Evolutionary conservation across 331 rosid genomes (phyloP), one percentile per base, ranked within the genome.

Genomic region (Arachis monticola): DNA sequence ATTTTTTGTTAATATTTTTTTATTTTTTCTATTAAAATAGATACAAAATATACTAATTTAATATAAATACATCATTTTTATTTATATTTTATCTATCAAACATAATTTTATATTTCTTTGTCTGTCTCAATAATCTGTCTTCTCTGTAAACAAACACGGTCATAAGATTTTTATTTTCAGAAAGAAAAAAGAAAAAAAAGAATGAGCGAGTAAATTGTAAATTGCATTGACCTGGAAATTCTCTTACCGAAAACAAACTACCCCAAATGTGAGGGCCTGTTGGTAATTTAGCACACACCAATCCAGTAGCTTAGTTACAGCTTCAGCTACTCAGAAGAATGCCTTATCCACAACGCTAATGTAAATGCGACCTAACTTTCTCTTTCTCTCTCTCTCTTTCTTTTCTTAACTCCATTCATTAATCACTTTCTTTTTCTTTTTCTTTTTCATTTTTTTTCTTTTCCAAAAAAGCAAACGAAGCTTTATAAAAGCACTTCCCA

Each of bases 291-390:
- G 5, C 14, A 12, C 56, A 11, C 56, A 11, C 56, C 53, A 48
- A 46, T 46, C 9, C 55, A 14, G 27, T 22, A 22, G 27, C 27
- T 22, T 22, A 22, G 27, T 22, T 22, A 22, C 27, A 22, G 27
- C 27, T 22, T 22, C 3, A 53, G 59, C 6, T 53, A 4, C 59
- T 53, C 56, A 12, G 56, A 51, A 51, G 56, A 51, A 53, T 53
- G 59, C 59, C 59, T 53, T 53, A 53, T 53, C 59, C 59, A 53
- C 59, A 53, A 53, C 31, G 59, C 59, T 13, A 53, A 13, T 53
- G 59, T 1, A 53, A 1, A 5, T 53, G 59, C 30, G 2, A 53
- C 59, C 59, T 53, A n/a, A 5, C 3, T 27, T n/a, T n/a, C 17
- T 53, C 59, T 5, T n/a, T 12, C n/a, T 52, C 13, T 11, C 22